These are phyloP conservation scores for Paecilomyces variotii DNA, from an alignment of 2,329 filamentous ascomycete genomes.

Conservation along the genomic window DNA sequence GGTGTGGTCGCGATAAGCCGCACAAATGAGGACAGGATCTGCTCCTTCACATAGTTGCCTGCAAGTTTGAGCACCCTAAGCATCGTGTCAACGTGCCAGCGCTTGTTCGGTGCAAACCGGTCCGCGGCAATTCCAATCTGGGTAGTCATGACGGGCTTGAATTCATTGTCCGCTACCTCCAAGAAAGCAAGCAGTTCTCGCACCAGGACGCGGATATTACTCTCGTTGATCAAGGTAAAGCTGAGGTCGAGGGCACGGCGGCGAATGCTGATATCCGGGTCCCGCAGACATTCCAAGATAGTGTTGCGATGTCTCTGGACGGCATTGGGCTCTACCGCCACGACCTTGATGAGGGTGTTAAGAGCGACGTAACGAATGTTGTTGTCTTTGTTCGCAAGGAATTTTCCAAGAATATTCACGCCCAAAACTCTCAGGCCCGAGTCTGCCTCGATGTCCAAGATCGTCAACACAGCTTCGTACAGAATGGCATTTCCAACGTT, in stretches of 20 bases:
- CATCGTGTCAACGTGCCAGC: slow-evolving; percentile 99
- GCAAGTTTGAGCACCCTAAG: slow-evolving; percentile 85
- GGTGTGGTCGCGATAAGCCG: slow-evolving; percentile 89
- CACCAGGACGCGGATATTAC: slow-evolving; percentile 88
- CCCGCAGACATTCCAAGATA: slow-evolving; percentile 88
- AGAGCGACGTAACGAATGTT: slow-evolving; percentile 97
- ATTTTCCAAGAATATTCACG: slow-evolving; percentile 97
- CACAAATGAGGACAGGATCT: slow-evolving; percentile 93
- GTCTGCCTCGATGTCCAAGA: slow-evolving; percentile 96
- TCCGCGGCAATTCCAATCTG: slow-evolving; percentile 97
- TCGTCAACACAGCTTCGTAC: slow-evolving; percentile 94
- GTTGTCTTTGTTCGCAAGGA: slow-evolving; percentile 96
- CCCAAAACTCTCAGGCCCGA: slow-evolving; percentile 88
- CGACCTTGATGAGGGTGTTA: slow-evolving; percentile 96
- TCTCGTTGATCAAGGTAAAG: slow-evolving; percentile 96
- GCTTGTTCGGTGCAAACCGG: slow-evolving; percentile 89
- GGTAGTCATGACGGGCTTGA: slow-evolving; percentile 96
- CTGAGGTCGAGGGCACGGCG: slow-evolving; percentile 92
- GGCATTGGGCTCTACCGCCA: slow-evolving; percentile 94
- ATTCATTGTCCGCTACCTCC: slow-evolving; percentile 95
- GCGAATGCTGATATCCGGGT: slow-evolving; percentile 96
- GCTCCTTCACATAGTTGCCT: slow-evolving; percentile 95
- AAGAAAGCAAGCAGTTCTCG: slow-evolving; percentile 89
- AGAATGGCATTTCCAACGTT: slow-evolving; percentile 98
- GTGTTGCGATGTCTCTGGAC: slow-evolving; percentile 96